Evolutionary conservation across 2,329 filamentous ascomycete species (phyloP).

Genomic region (Rhytidhysteron rufulum): DNA sequence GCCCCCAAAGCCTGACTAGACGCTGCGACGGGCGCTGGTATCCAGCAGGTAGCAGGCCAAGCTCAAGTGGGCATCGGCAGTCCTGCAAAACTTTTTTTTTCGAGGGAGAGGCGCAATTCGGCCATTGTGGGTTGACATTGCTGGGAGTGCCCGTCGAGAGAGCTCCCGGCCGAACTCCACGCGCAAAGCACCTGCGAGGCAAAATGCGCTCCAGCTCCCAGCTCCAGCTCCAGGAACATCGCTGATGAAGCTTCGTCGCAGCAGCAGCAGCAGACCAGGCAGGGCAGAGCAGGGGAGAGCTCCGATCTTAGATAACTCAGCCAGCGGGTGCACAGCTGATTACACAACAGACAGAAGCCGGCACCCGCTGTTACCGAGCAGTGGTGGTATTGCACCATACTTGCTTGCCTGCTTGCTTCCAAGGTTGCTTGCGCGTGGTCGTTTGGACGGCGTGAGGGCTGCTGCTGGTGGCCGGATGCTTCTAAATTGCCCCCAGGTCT

Average conservation of each 20-base stretch:
- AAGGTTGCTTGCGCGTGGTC: no score
- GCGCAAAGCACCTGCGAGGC: not conserved
- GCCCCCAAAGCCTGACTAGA: not conserved
- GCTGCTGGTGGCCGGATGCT: not conserved
- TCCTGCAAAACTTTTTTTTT: no score
- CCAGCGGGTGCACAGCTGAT: constrained; percentile 2
- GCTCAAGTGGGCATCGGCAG: no score
- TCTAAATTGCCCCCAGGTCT: not conserved
- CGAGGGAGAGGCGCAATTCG: no score
- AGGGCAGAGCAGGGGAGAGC: constrained; percentile 11
- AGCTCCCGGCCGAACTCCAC: not conserved
- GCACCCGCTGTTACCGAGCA: constrained; percentile 10
- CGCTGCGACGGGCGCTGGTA: no score
- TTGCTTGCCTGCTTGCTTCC: no score
- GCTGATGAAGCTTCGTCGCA: not conserved
- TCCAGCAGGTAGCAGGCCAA: no score
- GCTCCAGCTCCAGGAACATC: not conserved
- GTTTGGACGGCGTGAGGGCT: not conserved
- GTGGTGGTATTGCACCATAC: no score
- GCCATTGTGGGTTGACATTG: no score
- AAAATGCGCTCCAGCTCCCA: not conserved
- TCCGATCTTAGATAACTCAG: constrained; percentile 7
- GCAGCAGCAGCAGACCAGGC: no score
- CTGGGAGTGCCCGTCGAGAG: no score
- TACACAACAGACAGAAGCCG: constrained; percentile 7